phyloP scores from a whole-genome alignment of 805 yeast genomes.

The Millerozyma acaciae region DNA sequence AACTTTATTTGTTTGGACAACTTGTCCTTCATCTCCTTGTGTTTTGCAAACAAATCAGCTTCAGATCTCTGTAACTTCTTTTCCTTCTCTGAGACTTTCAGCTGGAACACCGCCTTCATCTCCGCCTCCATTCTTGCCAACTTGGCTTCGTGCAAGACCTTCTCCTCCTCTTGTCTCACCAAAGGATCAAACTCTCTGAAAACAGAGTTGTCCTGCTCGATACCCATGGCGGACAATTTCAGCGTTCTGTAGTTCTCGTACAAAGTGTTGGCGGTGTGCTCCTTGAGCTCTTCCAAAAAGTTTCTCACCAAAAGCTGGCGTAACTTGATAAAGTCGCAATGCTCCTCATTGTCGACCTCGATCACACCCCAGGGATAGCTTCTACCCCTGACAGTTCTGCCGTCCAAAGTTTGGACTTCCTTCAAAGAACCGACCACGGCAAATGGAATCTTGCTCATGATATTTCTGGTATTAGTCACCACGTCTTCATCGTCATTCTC shows the following conservation, averaged over 20 bases:
- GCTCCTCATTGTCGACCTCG: conserved; percentile 92
- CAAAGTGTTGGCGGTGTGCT: conserved; percentile 66
- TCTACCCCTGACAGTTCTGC: conserved; percentile 84
- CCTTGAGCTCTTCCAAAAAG: conserved; percentile 91
- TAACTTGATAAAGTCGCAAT: conserved; percentile 85
- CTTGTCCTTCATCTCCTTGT: conserved; percentile 96
- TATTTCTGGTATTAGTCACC: conserved; percentile 55
- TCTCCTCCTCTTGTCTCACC: conserved; percentile 89
- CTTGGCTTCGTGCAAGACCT: conserved; percentile 88
- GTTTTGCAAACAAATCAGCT: conserved; percentile 91
- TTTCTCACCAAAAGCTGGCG: conserved; percentile 86
- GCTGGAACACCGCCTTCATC: conserved; percentile 95
- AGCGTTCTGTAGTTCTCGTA: conserved; percentile 89
- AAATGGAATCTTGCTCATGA: conserved; percentile 76
- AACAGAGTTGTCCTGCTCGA: conserved; percentile 88
- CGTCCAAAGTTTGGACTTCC: conserved; percentile 65
- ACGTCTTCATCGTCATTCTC: conserved; percentile 87
- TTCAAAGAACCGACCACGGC: conserved; percentile 90
- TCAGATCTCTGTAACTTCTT: conserved; percentile 95
- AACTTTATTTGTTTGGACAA: conserved; percentile 82
- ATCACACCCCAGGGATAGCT: conserved; percentile 95
- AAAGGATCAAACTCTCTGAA: conserved; percentile 94
- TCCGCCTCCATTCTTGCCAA: conserved; percentile 92
- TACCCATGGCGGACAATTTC: conserved; percentile 76
- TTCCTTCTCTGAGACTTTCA: conserved; percentile 94